phyloP scores from a whole-genome alignment of 495 filamentous ascomycete species.

The Penicilliopsis zonata region DNA sequence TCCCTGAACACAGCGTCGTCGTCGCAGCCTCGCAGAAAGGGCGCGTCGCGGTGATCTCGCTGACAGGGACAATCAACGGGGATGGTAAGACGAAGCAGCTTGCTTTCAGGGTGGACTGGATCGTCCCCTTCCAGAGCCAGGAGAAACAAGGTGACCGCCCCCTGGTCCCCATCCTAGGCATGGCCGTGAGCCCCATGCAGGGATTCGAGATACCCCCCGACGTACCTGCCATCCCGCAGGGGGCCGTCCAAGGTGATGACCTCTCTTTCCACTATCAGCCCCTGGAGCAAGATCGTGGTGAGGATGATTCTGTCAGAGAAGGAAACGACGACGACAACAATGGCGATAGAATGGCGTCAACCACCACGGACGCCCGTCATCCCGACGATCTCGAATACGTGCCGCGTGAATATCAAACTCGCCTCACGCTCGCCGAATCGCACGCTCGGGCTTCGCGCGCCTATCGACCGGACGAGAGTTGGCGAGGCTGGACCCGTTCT shows the following conservation, averaged over 20 bases:
- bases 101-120: slow-evolving; percentile 42
- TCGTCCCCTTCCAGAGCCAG: slow-evolving; percentile 40
- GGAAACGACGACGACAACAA: slow-evolving; percentile 2
- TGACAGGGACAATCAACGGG: slow-evolving; percentile 40
- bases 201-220: slow-evolving; percentile 36
- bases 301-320: background rate
- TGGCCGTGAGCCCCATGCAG: slow-evolving; percentile 49
- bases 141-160: slow-evolving; percentile 31
- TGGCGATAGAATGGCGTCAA: background rate
- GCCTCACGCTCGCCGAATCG: slow-evolving; percentile 22
- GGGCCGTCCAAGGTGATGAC: slow-evolving; percentile 11
- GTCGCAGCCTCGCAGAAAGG: slow-evolving; percentile 63
- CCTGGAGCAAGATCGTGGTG: slow-evolving; percentile 2
- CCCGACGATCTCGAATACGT: background rate
- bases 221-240: slow-evolving; percentile 22
- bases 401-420: no score
- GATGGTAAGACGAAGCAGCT: no score
- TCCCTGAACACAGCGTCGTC: slow-evolving; percentile 70
- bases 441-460: slow-evolving; percentile 25
- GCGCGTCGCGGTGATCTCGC: slow-evolving; percentile 58
- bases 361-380: background rate
- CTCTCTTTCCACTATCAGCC: slow-evolving; percentile 22
- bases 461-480: slow-evolving; percentile 26
- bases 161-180: slow-evolving; percentile 36
- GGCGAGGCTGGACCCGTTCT: slow-evolving; percentile 27